These are phyloP conservation scores for Epichloe bromicola DNA, from an alignment of 2,329 filamentous ascomycete species.

Conservation along the genomic window DNA sequence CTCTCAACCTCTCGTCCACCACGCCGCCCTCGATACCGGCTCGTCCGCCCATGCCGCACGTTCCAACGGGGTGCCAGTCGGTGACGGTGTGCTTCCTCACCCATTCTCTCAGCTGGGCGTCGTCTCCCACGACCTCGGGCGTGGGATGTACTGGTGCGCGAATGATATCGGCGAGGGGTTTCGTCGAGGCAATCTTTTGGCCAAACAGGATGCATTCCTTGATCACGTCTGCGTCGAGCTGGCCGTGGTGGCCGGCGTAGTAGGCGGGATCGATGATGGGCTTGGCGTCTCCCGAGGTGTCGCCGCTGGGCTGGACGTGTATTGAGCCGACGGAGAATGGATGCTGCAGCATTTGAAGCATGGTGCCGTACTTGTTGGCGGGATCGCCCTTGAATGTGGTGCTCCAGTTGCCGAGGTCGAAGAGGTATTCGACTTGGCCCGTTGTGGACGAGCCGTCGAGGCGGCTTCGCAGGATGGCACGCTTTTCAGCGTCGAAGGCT, in stretches of 20 bases:
- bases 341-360: constrained; percentile 38
- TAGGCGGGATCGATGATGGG: constrained; percentile 30
- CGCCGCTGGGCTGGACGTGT: constrained; percentile 23
- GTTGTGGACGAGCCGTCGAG: constrained; percentile 19
- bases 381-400: constrained; percentile 19
- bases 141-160: constrained; percentile 14
- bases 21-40: constrained; percentile 18
- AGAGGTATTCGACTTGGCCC: constrained; percentile 36
- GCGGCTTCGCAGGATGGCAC: constrained; percentile 18
- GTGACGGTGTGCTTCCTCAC: constrained; percentile 17
- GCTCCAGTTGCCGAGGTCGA: constrained; percentile 35
- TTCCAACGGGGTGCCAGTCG: constrained; percentile 28
- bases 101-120: constrained; percentile 12
- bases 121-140: constrained; percentile 8
- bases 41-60: constrained; percentile 20
- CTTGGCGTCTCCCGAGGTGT: constrained; percentile 11
- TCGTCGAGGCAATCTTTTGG: constrained; percentile 23
- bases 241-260: constrained; percentile 24
- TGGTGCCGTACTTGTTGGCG: constrained; percentile 32
- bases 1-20: constrained; percentile 14
- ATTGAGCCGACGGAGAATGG: constrained; percentile 35
- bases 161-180: constrained; percentile 26
- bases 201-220: constrained; percentile 26
- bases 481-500: constrained; percentile 12
- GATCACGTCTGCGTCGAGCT: constrained; percentile 30